Evolutionary conservation across 352 stramenopile genomes (phyloP).

Genomic region (Globisporangium orthogonon): DNA sequence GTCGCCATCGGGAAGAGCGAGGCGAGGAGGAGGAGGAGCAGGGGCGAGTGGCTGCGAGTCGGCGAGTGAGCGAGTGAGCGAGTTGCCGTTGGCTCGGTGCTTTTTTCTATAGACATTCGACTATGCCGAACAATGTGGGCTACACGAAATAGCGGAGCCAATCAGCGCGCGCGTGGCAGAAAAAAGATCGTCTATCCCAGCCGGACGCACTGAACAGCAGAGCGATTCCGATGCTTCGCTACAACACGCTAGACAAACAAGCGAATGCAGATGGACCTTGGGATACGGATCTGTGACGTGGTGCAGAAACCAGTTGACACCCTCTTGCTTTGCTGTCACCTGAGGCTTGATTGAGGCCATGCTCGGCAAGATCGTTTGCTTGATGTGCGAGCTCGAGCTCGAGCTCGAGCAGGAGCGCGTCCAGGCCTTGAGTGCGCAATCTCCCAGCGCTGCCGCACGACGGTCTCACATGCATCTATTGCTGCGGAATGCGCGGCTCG

Average conservation of each 20-base stretch:
- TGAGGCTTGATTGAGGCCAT: too few species aligned
- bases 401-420: too few species aligned
- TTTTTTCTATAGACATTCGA: neutral
- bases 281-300: neutral
- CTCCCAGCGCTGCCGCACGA: too few species aligned
- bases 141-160: neutral
- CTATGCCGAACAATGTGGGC: neutral
- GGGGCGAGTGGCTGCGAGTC: neutral
- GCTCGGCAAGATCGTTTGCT: too few species aligned
- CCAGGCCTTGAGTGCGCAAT: too few species aligned
- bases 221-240: too few species aligned
- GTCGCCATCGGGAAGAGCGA: neutral
- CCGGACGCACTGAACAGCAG: neutral
- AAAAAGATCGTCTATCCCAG: neutral
- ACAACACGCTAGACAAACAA: neutral
- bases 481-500: too few species aligned
- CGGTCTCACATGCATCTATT: too few species aligned
- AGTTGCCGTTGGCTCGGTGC: neutral
- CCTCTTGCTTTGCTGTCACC: too few species aligned
- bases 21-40: neutral
- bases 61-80: neutral
- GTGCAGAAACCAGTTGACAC: neutral
- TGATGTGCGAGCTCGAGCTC: too few species aligned
- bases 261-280: neutral
- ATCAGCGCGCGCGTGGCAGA: neutral